Base-by-base conservation (phyloP, 345 rosid genomes). In the Murraya koenigii region DNA sequence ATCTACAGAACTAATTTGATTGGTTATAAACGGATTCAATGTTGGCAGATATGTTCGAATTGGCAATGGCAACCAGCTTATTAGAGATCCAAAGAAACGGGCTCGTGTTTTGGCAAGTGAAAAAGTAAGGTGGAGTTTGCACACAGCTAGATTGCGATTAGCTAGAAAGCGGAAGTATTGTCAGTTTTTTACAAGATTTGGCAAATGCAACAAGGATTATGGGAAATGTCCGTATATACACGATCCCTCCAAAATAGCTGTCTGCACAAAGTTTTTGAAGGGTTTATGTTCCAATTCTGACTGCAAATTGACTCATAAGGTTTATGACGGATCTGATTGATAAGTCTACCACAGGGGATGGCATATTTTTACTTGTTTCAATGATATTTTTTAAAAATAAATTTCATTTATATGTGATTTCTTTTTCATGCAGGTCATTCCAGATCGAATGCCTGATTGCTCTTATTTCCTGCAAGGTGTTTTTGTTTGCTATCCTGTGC, bases 291-390 rank as follows among this genome's bases (percentile, higher is more conserved):
- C 85, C 69, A 86, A 87, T 80, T 60, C 83, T 14, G 87, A 86
- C 86, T 96, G 98, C 92, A 96, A 87, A 86, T 90, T 94, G 87
- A 96, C 98, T 75, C 99, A 96, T 81, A 83, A 96, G 99, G 99
- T 94, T 81, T 67, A 44, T 79, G 58, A 59, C 73, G 71, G 56
- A 38, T 75, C 72, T 76, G 76, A 47, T 74, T 72, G 22, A 67
- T 77, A 33, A 69, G 38, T 71, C 10, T 75, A 14, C 39, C 71
- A 47, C 20, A 44, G 13, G 62, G 11, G 72, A 28, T 47, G 77
- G 36, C 64, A 23, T 47, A 67, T 30, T 28, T 75, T 39, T 74
- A 55, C 58, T 33, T 71, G 58, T 39, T 52, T 52, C 22, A 52
- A 15, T 52, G 56, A 52, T 66, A 52, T 79, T 11, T 41, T 41